Base-by-base conservation (phyloP, 2,329 filamentous ascomycete species). In the Stagonosporopsis rhizophila region DNA sequence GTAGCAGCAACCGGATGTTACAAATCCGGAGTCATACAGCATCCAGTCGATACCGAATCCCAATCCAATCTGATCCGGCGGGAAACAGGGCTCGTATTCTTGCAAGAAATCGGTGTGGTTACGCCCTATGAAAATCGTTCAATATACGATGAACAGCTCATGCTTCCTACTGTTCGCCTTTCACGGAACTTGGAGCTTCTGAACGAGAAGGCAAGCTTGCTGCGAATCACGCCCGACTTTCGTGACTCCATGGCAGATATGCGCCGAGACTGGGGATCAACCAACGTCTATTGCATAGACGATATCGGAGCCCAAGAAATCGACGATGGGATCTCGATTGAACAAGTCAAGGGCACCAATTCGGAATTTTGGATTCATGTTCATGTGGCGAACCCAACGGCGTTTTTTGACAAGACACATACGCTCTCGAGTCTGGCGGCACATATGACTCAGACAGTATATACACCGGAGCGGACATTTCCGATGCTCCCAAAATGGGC, bases 381-480 rank as follows among this genome's bases (percentile, higher is more conserved):
- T 28, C 91, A 95, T 71, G 83, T 90, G 38, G 91, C 91, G 14
- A 91, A 95, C 67, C 90, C 90, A 8, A 88, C 89, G 2, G 90
- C 91, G 5, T 84, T 85, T 56, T 85, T 95, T 60, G 66, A 78
- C 19, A 84, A 85, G 17, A 79, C 85, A 20, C 85, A 86, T 34
- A 76, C 80, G 8, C 73, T 91, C 7, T 83, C 84, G 30, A 79
- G 83, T 58, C 85, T 85, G 66, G 86, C 90, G 41, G 82, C 87
- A 55, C 79, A 86, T 41, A 81, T 85, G 66, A 78, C 80, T 5
- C 75, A 82, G 64, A 83, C 81, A 0, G 76, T 85, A 7, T 89
- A 84, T 58, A 80, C 87, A 28, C 84, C 83, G 0, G 83, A 87
- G 60, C 74, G 79, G 28, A 76, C 79, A 6, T 86, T 83, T 61